Evolutionary conservation across 495 filamentous ascomycete species (phyloP).

Genomic region (Poronia punctata): DNA sequence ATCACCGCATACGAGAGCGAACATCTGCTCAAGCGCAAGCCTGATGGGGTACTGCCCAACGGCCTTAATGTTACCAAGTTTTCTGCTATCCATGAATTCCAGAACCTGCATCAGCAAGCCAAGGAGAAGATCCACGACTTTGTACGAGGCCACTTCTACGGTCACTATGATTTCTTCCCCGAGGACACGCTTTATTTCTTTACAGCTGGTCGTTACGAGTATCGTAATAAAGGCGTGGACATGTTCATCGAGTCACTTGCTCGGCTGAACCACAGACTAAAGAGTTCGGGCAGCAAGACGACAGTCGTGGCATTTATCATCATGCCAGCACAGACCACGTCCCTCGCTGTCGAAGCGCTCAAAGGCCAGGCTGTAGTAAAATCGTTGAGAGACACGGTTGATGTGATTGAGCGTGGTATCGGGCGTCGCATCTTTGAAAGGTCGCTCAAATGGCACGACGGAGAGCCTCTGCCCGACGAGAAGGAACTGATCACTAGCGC

Average conservation of each 20-base stretch:
- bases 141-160: conserved; percentile 96
- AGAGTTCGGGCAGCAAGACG: conserved; percentile 74
- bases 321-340: conserved; percentile 97
- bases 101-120: conserved; percentile 91
- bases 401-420: conserved; percentile 82
- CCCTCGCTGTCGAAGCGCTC: conserved; percentile 88
- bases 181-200: conserved; percentile 99
- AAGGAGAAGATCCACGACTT: conserved; percentile 99
- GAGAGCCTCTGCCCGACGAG: conserved; percentile 84
- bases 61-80: conserved; percentile 99
- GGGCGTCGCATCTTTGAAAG: conserved; percentile 92
- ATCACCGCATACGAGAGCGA: conserved; percentile 98
- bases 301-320: conserved; percentile 99
- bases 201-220: conserved; percentile 94
- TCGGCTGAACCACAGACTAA: conserved; percentile 87
- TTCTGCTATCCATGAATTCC: conserved; percentile 97
- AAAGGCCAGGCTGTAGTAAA: conserved; percentile 98
- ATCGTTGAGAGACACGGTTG: conserved; percentile 84
- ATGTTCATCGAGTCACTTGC: conserved; percentile 98
- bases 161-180: conserved; percentile 92
- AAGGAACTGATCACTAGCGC: conserved; percentile 88
- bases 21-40: conserved; percentile 94
- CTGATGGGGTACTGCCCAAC: conserved; percentile 92
- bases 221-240: conserved; percentile 95
- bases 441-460: conserved; percentile 88